Evolutionary conservation across 192 early-diverging fungal species (phyloP), one percentile per base, ranked within the genome.

Genomic region (Linderina pennispora): DNA sequence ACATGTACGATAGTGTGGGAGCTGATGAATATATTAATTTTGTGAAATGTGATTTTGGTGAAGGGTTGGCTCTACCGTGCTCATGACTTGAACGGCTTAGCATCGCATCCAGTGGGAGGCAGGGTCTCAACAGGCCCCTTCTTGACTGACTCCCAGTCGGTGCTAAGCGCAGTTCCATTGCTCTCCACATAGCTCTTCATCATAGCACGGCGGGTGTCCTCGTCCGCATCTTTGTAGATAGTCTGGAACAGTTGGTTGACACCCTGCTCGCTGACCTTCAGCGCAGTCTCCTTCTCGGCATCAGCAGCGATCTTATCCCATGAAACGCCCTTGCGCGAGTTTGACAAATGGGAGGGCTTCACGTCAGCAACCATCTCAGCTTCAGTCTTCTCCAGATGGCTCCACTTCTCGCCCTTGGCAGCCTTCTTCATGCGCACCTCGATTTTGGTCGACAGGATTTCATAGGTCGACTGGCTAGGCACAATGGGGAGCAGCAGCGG

Each of bases 121-220:
- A 85, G 80, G 11, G 84, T 84, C 69, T 94, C 89, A 11, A 94
- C 92, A 9, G 71, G 65, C 41, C 80, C 81, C 67, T 87, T 84
- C 20, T 80, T 77, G 32, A 99, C 92, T 67, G 94, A 90, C 23
- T 71, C 75, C 94, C 94, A 99, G 63, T 99, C 95, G 23, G 94
- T 99, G 43, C 83, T 87, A 25, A 99, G 75, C 40, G 81, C 81
- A 0, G 97, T 99, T 19, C 97, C 97, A 43, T 90, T 91, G 65
- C 85, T 90, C 63, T 99, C 97, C 4, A 85, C 77, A 62, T 89
- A 99, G 58, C 88, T 90, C 77, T 99, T 99, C 80, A 96, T 85
- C 97, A 99, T 98, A 0, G 97, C 94, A 15, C 87, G 75, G 40
- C 77, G 77, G 7, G 88, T 86, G 37, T 99, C 88, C 16, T 88